Conservation (phyloP, 2,329 filamentous ascomycete species). For the Ustulina deusta region DNA sequence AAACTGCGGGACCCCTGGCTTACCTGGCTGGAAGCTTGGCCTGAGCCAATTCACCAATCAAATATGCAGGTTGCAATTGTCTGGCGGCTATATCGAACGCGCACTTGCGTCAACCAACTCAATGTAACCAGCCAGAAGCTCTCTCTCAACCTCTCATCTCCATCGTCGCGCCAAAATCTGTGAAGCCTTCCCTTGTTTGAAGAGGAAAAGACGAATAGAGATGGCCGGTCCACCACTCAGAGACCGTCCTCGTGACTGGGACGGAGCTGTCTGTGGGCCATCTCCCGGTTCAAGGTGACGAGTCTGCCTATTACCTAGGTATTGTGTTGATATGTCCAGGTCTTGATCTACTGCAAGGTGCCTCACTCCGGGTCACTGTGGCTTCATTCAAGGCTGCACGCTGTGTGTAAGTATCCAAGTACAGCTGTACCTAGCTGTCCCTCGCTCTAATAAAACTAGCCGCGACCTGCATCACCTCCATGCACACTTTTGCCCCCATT, state of each 20-base stretch:
- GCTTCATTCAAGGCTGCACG: constrained; percentile 1
- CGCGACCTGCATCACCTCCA: constrained; percentile 29
- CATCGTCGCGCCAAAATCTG: constrained; percentile 43
- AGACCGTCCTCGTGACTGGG: constrained; percentile 28
- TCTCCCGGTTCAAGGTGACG: constrained; percentile 21
- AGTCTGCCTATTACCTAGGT: constrained; percentile 8
- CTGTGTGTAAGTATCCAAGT: constrained; percentile 26
- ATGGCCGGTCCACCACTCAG: constrained; percentile 42
- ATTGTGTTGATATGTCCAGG: constrained; percentile 12
- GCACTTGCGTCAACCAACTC: constrained; percentile 46
- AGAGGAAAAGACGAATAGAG: constrained; percentile 14
- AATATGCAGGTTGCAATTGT: constrained; percentile 25
- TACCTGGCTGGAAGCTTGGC: constrained; percentile 39
- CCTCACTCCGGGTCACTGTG: constrained; percentile 5
- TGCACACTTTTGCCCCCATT: constrained; percentile 32
- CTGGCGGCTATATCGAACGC: constrained; percentile 51
- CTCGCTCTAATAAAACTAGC: constrained; percentile 36
- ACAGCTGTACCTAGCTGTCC: constrained; percentile 9
- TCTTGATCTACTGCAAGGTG: not conserved
- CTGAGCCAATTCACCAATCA: constrained; percentile 43
- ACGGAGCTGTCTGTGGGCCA: constrained; percentile 24
- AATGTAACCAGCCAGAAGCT: constrained; percentile 45
- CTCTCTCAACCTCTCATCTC: constrained; percentile 45
- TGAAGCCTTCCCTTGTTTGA: constrained; percentile 29
- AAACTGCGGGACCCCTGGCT: constrained; percentile 27